Evolutionary conservation across 371 early-diverging fungal species (phyloP), one percentile per base, ranked within the genome.

Genomic region (Mortierella sp.): DNA sequence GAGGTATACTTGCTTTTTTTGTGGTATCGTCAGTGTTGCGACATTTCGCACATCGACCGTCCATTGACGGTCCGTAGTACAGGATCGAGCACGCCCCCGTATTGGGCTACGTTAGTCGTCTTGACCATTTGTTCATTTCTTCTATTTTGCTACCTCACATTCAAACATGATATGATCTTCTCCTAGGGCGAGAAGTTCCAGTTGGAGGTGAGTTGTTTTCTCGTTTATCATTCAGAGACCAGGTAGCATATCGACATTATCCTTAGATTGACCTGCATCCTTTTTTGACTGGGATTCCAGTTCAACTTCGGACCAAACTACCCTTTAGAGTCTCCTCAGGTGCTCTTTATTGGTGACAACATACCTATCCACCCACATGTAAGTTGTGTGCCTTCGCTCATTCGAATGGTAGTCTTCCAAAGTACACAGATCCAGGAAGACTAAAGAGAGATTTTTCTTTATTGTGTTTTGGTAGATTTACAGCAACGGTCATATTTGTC

Each of bases 401-500:
- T 8, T 39, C 28, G 6, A 6, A 11, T 24, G 23, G 15, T 32
- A 6, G 21, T 24, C 6, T 24, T 12, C 3, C 28, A 24, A 0
- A 17, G 26, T 23, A 32, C 5, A 51, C 51, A 6, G 28, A 42
- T n/a, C n/a, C n/a, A n/a, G n/a, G n/a, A n/a, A n/a, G n/a, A n/a
- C n/a, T n/a, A n/a, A n/a, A n/a, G n/a, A n/a, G n/a, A n/a, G 52
- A 61, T 60, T 44, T 53, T 51, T 71, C 28, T 56, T 71, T 14
- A n/a, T 26, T 23, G 19, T 42, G n/a, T n/a, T n/a, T n/a, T n/a
- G 4, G 50, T 64, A 92, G 87, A 84, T 94, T 47, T 95, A 95
- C 82, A 89, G 90, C 80, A 97, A 97, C 80, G 97, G 97, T 23
- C 95, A 96, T 67, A 95, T 96, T 56, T 99, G 99, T 80, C 81